These are phyloP conservation scores for Dictyophora rubrovolvata DNA, from an alignment of 768 basidiomycete genomes.

Conservation along the genomic window DNA sequence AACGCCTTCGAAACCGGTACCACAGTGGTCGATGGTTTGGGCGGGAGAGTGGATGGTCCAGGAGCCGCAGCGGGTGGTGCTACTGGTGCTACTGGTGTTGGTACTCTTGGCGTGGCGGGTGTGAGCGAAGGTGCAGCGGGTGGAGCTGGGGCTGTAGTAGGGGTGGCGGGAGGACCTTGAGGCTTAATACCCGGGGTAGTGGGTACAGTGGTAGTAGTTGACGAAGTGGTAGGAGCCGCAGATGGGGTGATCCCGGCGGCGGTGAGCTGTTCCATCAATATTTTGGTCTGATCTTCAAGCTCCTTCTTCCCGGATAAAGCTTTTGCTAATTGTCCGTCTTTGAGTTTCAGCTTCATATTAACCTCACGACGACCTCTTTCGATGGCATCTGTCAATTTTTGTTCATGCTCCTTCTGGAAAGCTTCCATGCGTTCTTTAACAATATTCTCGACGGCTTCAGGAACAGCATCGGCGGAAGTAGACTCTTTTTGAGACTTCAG, in stretches of 20 bases:
- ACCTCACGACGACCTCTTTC: constrained; percentile 63
- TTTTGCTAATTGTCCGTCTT: constrained; percentile 58
- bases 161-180: constrained; percentile 16
- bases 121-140: constrained; percentile 19
- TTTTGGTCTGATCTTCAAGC: constrained; percentile 46
- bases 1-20: constrained; percentile 5
- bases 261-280: constrained; percentile 50
- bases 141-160: constrained; percentile 8
- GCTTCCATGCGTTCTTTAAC: constrained; percentile 40
- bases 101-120: constrained; percentile 18
- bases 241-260: constrained; percentile 1
- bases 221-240: constrained; percentile 6
- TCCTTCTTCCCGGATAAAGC: constrained; percentile 20
- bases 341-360: constrained; percentile 50
- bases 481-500: constrained; percentile 27
- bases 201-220: constrained; percentile 9
- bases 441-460: constrained; percentile 22
- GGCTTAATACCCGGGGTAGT: constrained; percentile 12
- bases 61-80: constrained; percentile 17
- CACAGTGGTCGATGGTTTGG: constrained; percentile 22
- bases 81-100: constrained; percentile 15
- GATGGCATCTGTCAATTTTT: constrained; percentile 43
- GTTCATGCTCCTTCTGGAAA: constrained; percentile 40
- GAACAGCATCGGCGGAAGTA: constrained; percentile 18
- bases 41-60: constrained; percentile 18